Evolutionary conservation across 345 rosid species (phyloP), one percentile per base, ranked within the genome.

Genomic region (Eutrema japonicum): DNA sequence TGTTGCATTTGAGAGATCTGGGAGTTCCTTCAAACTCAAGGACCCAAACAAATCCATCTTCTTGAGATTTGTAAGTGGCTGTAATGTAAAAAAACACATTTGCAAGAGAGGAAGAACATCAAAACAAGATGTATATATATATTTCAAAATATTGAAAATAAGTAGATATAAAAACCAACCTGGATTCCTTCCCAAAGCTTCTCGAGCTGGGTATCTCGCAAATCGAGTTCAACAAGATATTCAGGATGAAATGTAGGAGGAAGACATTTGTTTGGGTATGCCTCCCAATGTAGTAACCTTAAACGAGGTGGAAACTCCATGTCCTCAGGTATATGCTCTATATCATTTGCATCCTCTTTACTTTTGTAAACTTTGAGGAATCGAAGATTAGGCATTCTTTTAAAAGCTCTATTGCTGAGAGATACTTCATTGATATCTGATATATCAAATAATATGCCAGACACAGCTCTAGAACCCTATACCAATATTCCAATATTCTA

Each of bases 181-280:
- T 62, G 71, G 2, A 4, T 1, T 66, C 69, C 73, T 40, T 46
- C n/a, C 83, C 83, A 82, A 0, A 82, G 68, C 18, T 67, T 35
- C 40, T 77, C 37, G 0, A 80, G 38, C 2, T 47, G 0, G 60
- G 76, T 64, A 3, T 7, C 0, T 0, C 0, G 4, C 49, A 82
- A 7, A 0, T 43, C 2, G 32, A 80, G 75, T 11, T 71, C 68
- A 1, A 75, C 76, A 16, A 74, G 73, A 10, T 52, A 58, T 7
- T 74, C 45, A 0, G 57, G 49, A 3, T 7, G 2, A 36, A 74
- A 70, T 8, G 9, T 12, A 13, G 18, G 14, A 35, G 76, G 80
- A 60, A 82, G 40, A 26, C 61, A 36, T 37, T 66, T 71, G 0
- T 33, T 18, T 5, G 82, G 80, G 49, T 10, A 82, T 18, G 55